Evolutionary conservation across 805 yeast species (phyloP).

Genomic region (Lipomyces yamanashiensis): DNA sequence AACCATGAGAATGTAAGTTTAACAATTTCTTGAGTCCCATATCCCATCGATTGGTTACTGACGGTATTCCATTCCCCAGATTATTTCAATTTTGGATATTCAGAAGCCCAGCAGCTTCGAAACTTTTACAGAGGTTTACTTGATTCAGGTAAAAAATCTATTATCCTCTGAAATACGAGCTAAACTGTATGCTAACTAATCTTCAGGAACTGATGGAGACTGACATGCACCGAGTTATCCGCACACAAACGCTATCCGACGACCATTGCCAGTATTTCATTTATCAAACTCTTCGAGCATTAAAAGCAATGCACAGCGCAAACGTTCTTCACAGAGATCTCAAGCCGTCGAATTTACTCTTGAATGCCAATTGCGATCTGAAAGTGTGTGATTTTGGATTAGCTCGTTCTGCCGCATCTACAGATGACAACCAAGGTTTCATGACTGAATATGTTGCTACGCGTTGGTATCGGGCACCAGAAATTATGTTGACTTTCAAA

Average conservation of each 20-base stretch:
- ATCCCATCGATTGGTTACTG: neutral
- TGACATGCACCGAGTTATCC: constrained; percentile 78
- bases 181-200: neutral
- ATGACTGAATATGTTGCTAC: constrained; percentile 99
- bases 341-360: constrained; percentile 83
- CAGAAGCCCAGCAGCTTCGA: constrained; percentile 82
- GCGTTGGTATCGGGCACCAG: constrained; percentile 97
- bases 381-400: constrained; percentile 94
- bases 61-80: constrained; percentile 41
- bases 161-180: neutral
- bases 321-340: constrained; percentile 91
- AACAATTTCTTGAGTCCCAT: neutral
- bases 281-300: constrained; percentile 87
- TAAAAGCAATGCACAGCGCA: constrained; percentile 91
- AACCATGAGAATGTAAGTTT: constrained; percentile 75
- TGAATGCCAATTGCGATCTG: constrained; percentile 91
- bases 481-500: constrained; percentile 92
- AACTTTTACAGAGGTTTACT: constrained; percentile 81
- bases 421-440: constrained; percentile 71
- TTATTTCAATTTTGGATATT: constrained; percentile 84
- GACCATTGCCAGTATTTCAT: constrained; percentile 93
- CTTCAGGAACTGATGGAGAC: constrained; percentile 87
- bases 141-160: constrained; percentile 47
- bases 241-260: constrained; percentile 81
- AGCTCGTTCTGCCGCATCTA: constrained; percentile 64